These are phyloP conservation scores for Epithemia pelagica DNA, from an alignment of 108 stramenopile species.

Conservation along the genomic window DNA sequence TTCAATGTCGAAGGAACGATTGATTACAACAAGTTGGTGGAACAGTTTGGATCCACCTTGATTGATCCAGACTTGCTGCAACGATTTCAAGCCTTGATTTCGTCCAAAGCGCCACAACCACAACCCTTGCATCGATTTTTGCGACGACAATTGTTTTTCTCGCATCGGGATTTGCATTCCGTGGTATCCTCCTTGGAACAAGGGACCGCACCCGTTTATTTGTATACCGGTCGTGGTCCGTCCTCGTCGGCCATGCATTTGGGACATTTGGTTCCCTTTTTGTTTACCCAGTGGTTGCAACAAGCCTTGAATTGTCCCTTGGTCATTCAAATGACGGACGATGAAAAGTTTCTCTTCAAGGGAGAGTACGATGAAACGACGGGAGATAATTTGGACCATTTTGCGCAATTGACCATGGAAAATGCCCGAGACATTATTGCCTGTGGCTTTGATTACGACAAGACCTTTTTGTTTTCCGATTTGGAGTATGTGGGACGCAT, in stretches of 20 bases:
- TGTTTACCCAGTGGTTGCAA: conserved; percentile 96
- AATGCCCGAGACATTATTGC: conserved; percentile 99
- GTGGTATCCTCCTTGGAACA: conserved; percentile 63
- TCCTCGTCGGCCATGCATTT: conserved; percentile 93
- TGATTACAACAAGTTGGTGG: conserved; percentile 93
- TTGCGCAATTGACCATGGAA: conserved; percentile 84
- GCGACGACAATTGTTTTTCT: conserved; percentile 95
- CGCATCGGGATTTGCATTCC: conserved; percentile 90
- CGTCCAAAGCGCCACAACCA: conserved; percentile 75
- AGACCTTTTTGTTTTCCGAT: conserved; percentile 90
- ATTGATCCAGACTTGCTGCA: conserved; percentile 61
- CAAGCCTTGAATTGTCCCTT: conserved; percentile 94
- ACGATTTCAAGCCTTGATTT: conserved; percentile 66
- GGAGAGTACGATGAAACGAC: conserved; percentile 69
- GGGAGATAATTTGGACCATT: conserved; percentile 86
- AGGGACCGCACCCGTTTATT: conserved; percentile 70
- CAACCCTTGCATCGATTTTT: conserved; percentile 84
- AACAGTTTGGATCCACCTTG: conserved; percentile 86
- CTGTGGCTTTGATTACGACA: conserved; percentile 90
- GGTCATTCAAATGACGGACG: conserved; percentile 99
- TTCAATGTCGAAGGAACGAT: conserved; percentile 86
- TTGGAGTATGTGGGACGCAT: conserved; percentile 94
- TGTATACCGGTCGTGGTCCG: conserved; percentile 99
- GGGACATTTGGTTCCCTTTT: conserved; percentile 96
- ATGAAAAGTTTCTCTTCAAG: conserved; percentile 99